Conservation (phyloP, 306 rosid genomes). For the Lablab purpureus region DNA sequence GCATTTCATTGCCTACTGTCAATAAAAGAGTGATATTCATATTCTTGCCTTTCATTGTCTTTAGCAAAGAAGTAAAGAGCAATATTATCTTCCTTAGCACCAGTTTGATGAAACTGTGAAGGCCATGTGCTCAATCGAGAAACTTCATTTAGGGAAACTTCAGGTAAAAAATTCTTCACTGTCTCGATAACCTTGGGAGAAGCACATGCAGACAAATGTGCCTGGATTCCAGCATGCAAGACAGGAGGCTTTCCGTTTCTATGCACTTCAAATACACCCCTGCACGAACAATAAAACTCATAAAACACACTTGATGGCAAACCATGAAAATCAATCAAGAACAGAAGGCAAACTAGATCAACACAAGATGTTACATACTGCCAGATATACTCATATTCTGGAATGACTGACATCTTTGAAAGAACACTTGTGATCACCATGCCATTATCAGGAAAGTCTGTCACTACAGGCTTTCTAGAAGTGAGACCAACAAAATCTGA, state of each 20-base stretch:
- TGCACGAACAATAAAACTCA: constrained; percentile 51
- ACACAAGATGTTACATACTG: constrained; percentile 67
- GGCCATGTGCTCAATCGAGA: constrained; percentile 93
- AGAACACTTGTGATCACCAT: constrained; percentile 48
- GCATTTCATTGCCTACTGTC: constrained; percentile 5
- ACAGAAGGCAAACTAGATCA: constrained; percentile 35
- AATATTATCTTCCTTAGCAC: constrained; percentile 85
- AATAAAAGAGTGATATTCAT: constrained; percentile 26
- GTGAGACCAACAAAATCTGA: constrained; percentile 47
- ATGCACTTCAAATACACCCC: constrained; percentile 82
- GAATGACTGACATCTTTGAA: constrained; percentile 63
- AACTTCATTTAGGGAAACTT: constrained; percentile 73
- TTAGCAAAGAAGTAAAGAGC: constrained; percentile 94
- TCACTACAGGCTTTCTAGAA: constrained; percentile 54
- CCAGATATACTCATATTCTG: constrained; percentile 86
- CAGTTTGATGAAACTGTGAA: constrained; percentile 71
- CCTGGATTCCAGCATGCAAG: constrained; percentile 78
- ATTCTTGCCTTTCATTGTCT: constrained; percentile 75
- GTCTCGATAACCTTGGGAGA: constrained; percentile 79
- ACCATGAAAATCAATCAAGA: constrained; percentile 25
- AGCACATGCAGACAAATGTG: constrained; percentile 82
- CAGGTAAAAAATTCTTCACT: constrained; percentile 62
- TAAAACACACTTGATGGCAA: constrained; percentile 36
- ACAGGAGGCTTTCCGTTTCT: constrained; percentile 66
- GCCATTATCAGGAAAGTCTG: constrained; percentile 53